Percentiles rank a stretch among this genome's conserved stretches.
These are phyloP conservation scores for Corinectria fuckeliana DNA, from an alignment of 2,329 filamentous ascomycete genomes.

Conservation along the genomic window DNA sequence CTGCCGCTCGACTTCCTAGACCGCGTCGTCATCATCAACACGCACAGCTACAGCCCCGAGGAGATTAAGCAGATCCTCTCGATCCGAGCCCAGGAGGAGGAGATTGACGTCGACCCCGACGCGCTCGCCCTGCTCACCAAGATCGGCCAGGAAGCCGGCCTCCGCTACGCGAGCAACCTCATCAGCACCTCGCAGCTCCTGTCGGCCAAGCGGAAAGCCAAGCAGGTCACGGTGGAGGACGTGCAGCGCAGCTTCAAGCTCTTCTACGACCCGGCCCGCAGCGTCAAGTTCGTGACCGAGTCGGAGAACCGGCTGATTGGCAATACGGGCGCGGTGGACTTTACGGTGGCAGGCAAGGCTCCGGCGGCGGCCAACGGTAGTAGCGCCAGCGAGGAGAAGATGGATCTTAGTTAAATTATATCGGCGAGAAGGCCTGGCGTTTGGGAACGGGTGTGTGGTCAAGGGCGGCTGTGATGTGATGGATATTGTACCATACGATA, in stretches of 20 bases:
- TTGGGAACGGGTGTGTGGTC: slow-evolving; percentile 33
- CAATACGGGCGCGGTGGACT: slow-evolving; percentile 79
- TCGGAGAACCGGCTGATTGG: slow-evolving; percentile 94
- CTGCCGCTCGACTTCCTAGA: slow-evolving; percentile 95
- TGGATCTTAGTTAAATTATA: slow-evolving; percentile 52
- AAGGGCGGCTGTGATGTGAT: slow-evolving; percentile 32
- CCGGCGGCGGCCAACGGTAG: slow-evolving; percentile 39
- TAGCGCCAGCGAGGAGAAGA: slow-evolving; percentile 51
- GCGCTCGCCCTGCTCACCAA: slow-evolving; percentile 93
- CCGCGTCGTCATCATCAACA: slow-evolving; percentile 94
- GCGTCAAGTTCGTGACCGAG: slow-evolving; percentile 87
- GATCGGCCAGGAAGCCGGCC: slow-evolving; percentile 89
- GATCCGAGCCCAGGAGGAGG: slow-evolving; percentile 93
- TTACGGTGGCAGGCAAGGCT: slow-evolving; percentile 60
- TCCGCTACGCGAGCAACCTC: slow-evolving; percentile 96
- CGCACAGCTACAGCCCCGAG: slow-evolving; percentile 79
- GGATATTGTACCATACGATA: slow-evolving; percentile 40
- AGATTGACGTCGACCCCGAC: slow-evolving; percentile 89
- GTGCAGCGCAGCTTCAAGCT: slow-evolving; percentile 93
- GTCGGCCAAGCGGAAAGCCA: slow-evolving; percentile 82
- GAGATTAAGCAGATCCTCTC: slow-evolving; percentile 92
- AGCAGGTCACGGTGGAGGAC: slow-evolving; percentile 84
- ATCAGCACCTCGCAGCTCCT: slow-evolving; percentile 94
- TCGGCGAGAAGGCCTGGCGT: slow-evolving; percentile 41
- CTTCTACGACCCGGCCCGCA: slow-evolving; percentile 89